Evolutionary conservation across 331 rosid species (phyloP).

Genomic region (Malus hybrid): DNA sequence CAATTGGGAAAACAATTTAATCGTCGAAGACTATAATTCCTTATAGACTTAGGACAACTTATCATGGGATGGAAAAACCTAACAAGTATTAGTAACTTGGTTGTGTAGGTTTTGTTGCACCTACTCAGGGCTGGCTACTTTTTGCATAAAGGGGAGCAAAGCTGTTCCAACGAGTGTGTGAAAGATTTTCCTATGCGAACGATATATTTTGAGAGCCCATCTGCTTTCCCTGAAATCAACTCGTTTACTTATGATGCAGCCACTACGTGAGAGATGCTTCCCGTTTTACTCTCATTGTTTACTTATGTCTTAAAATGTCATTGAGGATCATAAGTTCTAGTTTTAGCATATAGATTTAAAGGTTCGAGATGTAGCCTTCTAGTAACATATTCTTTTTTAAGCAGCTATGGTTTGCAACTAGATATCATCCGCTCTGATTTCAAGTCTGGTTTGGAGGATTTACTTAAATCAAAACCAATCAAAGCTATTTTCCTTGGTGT

Average conservation of each 20-base stretch:
- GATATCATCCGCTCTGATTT: slow-evolving; percentile 77
- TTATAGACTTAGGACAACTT: too few species aligned
- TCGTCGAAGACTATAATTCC: too few species aligned
- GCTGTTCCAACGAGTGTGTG: slow-evolving; percentile 44
- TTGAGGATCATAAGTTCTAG: not conserved
- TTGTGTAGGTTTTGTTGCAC: slow-evolving; percentile 80
- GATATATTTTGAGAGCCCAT: slow-evolving; percentile 79
- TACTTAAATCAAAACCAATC: slow-evolving; percentile 64
- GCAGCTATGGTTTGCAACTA: slow-evolving; percentile 82
- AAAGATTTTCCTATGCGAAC: slow-evolving; percentile 70
- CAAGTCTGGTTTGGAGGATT: slow-evolving; percentile 87
- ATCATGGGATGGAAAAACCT: too few species aligned
- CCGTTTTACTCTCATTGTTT: not conserved
- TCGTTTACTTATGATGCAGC: slow-evolving; percentile 76
- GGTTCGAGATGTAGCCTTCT: slow-evolving; percentile 1
- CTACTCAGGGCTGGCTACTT: slow-evolving; percentile 87
- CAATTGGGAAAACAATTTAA: too few species aligned
- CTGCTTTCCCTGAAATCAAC: slow-evolving; percentile 84
- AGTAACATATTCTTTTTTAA: slow-evolving; percentile 18
- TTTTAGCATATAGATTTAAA: not conserved
- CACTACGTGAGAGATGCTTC: slow-evolving; percentile 48
- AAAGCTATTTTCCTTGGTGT: slow-evolving; percentile 95
- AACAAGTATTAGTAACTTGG: slow-evolving; percentile 13
- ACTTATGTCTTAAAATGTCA: not conserved
- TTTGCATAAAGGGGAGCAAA: slow-evolving; percentile 60